phyloP scores from a whole-genome alignment of 2,329 filamentous ascomycete species.

The Catunica adiposa region DNA sequence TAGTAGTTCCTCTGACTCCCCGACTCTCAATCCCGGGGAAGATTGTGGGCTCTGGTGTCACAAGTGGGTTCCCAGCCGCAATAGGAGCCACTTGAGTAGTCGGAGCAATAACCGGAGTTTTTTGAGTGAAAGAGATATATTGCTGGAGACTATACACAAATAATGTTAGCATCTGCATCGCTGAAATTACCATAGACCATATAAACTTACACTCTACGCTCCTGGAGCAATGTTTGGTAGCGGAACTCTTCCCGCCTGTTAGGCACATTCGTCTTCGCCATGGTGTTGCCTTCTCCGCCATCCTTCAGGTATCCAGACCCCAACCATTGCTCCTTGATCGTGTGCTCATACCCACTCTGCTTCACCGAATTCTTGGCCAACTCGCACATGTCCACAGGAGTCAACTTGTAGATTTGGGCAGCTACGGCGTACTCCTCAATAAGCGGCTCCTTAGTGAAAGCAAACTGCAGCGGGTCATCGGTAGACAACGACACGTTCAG shows the following conservation, averaged over 20 bases:
- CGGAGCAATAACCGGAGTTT: background rate
- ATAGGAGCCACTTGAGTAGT: background rate
- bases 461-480: slow-evolving; percentile 92
- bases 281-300: slow-evolving; percentile 72
- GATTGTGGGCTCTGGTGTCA: slow-evolving; percentile 42
- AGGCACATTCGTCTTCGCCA: slow-evolving; percentile 92
- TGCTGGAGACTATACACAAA: slow-evolving; percentile 10
- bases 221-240: slow-evolving; percentile 69
- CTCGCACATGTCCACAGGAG: slow-evolving; percentile 95
- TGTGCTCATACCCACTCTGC: slow-evolving; percentile 83
- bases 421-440: slow-evolving; percentile 98
- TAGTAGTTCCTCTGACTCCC: slow-evolving; percentile 27
- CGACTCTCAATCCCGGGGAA: slow-evolving; percentile 53
- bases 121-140: slow-evolving; percentile 13
- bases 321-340: slow-evolving; percentile 83
- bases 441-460: slow-evolving; percentile 92
- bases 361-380: slow-evolving; percentile 88
- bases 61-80: background rate
- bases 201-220: slow-evolving; percentile 59
- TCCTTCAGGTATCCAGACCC: slow-evolving; percentile 61
- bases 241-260: slow-evolving; percentile 82
- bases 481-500: slow-evolving; percentile 93
- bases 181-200: background rate
- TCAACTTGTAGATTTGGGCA: slow-evolving; percentile 96
- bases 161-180: background rate